Evolutionary conservation across 108 stramenopile species (phyloP), one percentile per base, ranked within the genome.

Genomic region (Heterococcus sp.): DNA sequence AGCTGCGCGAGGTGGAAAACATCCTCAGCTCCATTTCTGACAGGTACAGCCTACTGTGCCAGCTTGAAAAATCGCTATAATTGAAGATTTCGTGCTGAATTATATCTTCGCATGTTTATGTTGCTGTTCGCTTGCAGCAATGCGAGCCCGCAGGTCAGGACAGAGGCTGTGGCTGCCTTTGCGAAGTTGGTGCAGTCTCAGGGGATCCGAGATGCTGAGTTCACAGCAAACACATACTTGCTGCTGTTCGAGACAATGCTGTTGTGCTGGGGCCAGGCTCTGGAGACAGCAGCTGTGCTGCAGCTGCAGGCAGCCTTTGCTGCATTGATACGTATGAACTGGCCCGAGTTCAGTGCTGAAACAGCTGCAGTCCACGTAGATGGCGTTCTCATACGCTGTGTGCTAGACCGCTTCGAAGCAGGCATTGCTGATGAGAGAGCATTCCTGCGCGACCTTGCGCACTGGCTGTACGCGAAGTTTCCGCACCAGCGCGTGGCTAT

Each of bases 391-490:
- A 21, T 81, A 39, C 36, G 32, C 66, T 31, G 73, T 21, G 65
- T 81, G 21, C 72, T 71, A 38, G 63, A 33, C 66, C 37, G 69
- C n/a, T 81, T 81, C 58, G 58, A 81, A 31, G 72, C 32, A 1
- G 79, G 79, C 11, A 65, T 35, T 2, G 40, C 32, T 28, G 27
- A 28, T 30, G 79, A 81, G 40, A 46, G 58, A 31, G 65, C 37
- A 2, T 72, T 81, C 29, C 72, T 81, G n/a, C 79, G 79, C 32
- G 71, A 72, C 65, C 72, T 38, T 14, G 38, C 72, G 38, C 72
- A 81, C 37, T 81, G 79, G 79, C 38, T 38, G 3, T 81, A 81
- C 38, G 70, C 71, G 37, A 73, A 28, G 66, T 81, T 81, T 26
- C 79, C 79, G 0, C 32, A 39, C 2, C 67, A 63, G 79, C 79